Evolutionary conservation across 306 rosid species (phyloP).

Genomic region (Morella rubra): DNA sequence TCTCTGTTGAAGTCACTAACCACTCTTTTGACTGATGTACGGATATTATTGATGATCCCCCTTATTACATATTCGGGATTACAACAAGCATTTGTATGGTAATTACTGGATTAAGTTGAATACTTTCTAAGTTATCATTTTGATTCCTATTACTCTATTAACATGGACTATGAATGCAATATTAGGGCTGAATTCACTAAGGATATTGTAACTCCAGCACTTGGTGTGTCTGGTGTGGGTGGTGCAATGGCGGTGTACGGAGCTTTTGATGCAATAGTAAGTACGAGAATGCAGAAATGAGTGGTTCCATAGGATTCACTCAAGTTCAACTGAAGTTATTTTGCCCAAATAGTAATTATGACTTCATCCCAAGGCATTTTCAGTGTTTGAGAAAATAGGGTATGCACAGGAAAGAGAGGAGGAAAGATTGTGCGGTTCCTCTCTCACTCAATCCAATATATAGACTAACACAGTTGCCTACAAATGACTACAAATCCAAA

Average conservation of each 20-base stretch:
- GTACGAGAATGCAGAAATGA: slow-evolving; percentile 34
- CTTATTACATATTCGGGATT: slow-evolving; percentile 93
- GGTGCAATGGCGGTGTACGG: slow-evolving; percentile 93
- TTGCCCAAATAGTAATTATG: background rate
- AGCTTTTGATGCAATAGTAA: slow-evolving; percentile 91
- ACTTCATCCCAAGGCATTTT: background rate
- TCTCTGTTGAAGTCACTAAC: slow-evolving; percentile 56
- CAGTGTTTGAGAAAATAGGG: no score
- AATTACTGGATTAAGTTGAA: slow-evolving; percentile 39
- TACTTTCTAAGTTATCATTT: slow-evolving; percentile 15
- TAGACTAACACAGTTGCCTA: no score
- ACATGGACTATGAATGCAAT: slow-evolving; percentile 20
- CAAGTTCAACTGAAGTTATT: slow-evolving; percentile 3
- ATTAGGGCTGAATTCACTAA: slow-evolving; percentile 86
- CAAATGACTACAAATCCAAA: no score
- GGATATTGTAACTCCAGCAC: slow-evolving; percentile 68
- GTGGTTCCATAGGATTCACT: slow-evolving; percentile 16
- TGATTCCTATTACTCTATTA: slow-evolving; percentile 8
- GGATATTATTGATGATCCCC: slow-evolving; percentile 83
- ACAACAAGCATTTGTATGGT: slow-evolving; percentile 98
- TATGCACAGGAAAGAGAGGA: no score
- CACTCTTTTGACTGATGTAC: slow-evolving; percentile 52
- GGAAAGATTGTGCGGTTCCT: no score
- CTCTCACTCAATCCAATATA: no score
- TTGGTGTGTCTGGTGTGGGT: slow-evolving; percentile 94